Conservation (phyloP, 805 yeast species). For the Candida arabinofermentans region DNA sequence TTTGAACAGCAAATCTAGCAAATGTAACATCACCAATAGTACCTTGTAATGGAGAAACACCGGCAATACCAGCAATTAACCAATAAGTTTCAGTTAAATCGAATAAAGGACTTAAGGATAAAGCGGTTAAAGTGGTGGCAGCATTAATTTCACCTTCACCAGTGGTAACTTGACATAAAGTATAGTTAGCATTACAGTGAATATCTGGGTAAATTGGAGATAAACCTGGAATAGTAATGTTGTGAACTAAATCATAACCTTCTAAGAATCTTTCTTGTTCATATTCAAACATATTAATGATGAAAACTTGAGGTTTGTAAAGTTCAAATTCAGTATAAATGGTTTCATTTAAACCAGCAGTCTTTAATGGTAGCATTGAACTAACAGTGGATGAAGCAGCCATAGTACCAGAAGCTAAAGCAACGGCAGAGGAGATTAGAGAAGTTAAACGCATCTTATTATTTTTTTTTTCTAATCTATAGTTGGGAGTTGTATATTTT, state of each 20-base stretch:
- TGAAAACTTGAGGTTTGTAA: slow-evolving; percentile 50
- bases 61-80: slow-evolving; percentile 63
- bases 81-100: slow-evolving; percentile 59
- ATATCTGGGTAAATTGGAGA: slow-evolving; percentile 56
- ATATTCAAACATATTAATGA: slow-evolving; percentile 51
- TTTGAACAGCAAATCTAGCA: slow-evolving; percentile 59
- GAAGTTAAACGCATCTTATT: slow-evolving; percentile 3
- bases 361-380: slow-evolving; percentile 1
- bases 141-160: slow-evolving; percentile 72
- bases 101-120: slow-evolving; percentile 49
- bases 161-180: slow-evolving; percentile 58
- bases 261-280: slow-evolving; percentile 54
- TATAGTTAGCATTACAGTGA: slow-evolving; percentile 49
- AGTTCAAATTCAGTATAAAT: slow-evolving; percentile 19
- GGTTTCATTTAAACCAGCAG: slow-evolving; percentile 10
- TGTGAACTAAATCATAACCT: slow-evolving; percentile 44
- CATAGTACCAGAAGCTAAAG: slow-evolving; percentile 5
- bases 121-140: slow-evolving; percentile 53
- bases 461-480: neutral
- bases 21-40: slow-evolving; percentile 60
- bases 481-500: too few relatives aligned
- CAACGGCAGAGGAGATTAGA: slow-evolving; percentile 1
- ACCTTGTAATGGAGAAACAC: slow-evolving; percentile 53
- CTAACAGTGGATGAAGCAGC: slow-evolving; percentile 1
- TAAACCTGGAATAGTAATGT: slow-evolving; percentile 61